A percentile compares a stretch with the other conserved stretches of the same genome.
phyloP scores from a whole-genome alignment of 2,329 filamentous ascomycete genomes.

The Chaetomium olivaceum region DNA sequence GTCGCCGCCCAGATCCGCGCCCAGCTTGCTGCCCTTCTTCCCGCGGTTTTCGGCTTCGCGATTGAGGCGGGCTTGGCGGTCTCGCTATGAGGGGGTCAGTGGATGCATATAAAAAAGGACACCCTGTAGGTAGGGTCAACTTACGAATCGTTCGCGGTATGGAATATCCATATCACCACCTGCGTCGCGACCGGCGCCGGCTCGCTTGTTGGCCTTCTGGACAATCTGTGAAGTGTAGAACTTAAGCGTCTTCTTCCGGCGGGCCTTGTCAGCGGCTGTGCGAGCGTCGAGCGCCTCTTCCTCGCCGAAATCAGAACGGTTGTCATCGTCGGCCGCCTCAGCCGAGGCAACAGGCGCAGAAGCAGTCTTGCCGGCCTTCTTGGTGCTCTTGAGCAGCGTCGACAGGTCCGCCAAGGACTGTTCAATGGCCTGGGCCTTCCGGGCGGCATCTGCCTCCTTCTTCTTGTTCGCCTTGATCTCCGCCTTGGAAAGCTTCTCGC shows the following conservation, averaged over 20 bases:
- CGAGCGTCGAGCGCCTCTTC: constrained; percentile 75
- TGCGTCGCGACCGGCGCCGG: constrained; percentile 68
- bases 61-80: constrained; percentile 82
- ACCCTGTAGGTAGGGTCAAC: neutral
- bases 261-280: constrained; percentile 82
- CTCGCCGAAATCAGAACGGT: constrained; percentile 90
- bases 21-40: constrained; percentile 61
- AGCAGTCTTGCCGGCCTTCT: constrained; percentile 41
- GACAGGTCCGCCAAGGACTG: constrained; percentile 71
- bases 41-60: constrained; percentile 86
- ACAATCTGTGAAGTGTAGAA: constrained; percentile 99
- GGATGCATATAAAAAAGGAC: neutral
- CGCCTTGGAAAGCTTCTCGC: constrained; percentile 40
- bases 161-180: constrained; percentile 83
- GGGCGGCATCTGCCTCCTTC: constrained; percentile 46
- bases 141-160: constrained; percentile 75
- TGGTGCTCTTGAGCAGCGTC: constrained; percentile 54
- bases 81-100: constrained; percentile 47
- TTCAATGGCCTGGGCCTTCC: constrained; percentile 61
- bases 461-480: constrained; percentile 42
- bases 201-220: constrained; percentile 87
- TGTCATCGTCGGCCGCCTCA: constrained; percentile 51
- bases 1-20: constrained; percentile 66
- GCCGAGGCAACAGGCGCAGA: constrained; percentile 42
- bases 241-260: constrained; percentile 85